Conservation (phyloP, 1,139 yeast species). For the Hyphopichia wangnamkhiaoensis region DNA sequence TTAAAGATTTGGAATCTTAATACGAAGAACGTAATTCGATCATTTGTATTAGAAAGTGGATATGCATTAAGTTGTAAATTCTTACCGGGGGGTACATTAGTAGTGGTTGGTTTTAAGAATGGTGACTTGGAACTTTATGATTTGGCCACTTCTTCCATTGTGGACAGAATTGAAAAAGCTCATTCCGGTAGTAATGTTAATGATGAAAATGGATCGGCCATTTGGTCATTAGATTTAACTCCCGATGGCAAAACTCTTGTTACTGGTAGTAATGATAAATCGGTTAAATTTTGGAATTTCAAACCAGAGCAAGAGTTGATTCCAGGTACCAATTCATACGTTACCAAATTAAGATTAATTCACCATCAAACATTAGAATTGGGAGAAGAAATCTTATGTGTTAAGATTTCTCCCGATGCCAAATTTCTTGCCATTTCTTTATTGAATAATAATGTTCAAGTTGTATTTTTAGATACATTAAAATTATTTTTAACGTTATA, state of each 20-base stretch:
- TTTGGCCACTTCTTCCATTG: slow-evolving; percentile 73
- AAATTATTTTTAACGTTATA: slow-evolving; percentile 86
- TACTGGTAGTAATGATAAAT: slow-evolving; percentile 93
- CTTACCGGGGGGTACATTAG: slow-evolving; percentile 87
- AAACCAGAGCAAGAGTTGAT: slow-evolving; percentile 63
- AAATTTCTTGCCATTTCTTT: slow-evolving; percentile 80
- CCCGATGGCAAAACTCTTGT: slow-evolving; percentile 83
- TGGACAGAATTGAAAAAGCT: slow-evolving; percentile 72
- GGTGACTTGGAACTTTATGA: slow-evolving; percentile 88
- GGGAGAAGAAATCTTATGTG: slow-evolving; percentile 79
- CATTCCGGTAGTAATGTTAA: slow-evolving; percentile 39
- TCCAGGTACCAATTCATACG: slow-evolving; percentile 61
- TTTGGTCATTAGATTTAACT: slow-evolving; percentile 89
- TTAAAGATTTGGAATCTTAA: slow-evolving; percentile 85
- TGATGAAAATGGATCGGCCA: slow-evolving; percentile 61
- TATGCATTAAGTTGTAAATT: slow-evolving; percentile 81
- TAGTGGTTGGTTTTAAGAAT: slow-evolving; percentile 86
- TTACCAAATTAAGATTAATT: slow-evolving; percentile 57
- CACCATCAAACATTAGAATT: slow-evolving; percentile 84
- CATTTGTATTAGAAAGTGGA: slow-evolving; percentile 74
- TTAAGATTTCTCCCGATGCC: slow-evolving; percentile 80
- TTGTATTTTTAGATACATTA: slow-evolving; percentile 80
- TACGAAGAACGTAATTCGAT: slow-evolving; percentile 74
- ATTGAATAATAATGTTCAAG: slow-evolving; percentile 90
- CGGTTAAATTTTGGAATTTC: slow-evolving; percentile 88